phyloP scores from a whole-genome alignment of 768 basidiomycete species.

The Mycena venus region DNA sequence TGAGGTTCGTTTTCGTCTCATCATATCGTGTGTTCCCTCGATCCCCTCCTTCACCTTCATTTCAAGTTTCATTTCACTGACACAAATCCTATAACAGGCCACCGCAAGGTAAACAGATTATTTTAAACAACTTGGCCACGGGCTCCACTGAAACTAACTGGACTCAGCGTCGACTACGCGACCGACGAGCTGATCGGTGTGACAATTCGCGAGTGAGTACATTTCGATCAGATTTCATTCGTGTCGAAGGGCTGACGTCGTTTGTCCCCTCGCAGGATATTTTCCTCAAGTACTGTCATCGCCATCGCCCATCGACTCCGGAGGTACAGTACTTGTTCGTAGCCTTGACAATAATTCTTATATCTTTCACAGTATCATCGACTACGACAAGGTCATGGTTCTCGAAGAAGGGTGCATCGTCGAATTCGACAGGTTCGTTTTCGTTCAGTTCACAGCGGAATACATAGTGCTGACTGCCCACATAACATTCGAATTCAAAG shows the following conservation, averaged over 20 bases:
- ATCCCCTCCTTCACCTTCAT: background rate
- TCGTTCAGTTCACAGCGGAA: no score
- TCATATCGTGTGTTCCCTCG: background rate
- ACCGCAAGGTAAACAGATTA: slow-evolving; percentile 73
- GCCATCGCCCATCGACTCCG: slow-evolving; percentile 86
- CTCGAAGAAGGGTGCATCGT: slow-evolving; percentile 75
- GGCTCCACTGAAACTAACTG: background rate
- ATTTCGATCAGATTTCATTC: background rate
- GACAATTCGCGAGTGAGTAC: slow-evolving; percentile 80
- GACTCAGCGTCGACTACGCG: slow-evolving; percentile 17
- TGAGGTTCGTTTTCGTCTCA: slow-evolving; percentile 75
- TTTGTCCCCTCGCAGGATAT: slow-evolving; percentile 61
- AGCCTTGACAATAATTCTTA: no score
- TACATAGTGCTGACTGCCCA: no score
- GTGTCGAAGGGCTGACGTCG: no score
- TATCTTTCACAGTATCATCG: background rate
- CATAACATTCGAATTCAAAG: no score
- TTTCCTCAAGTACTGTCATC: slow-evolving; percentile 83
- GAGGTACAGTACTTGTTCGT: no score
- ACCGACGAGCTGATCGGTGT: slow-evolving; percentile 89
- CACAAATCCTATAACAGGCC: slow-evolving; percentile 61
- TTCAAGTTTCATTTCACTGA: slow-evolving; percentile 7
- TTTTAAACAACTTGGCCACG: background rate
- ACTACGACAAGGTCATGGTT: slow-evolving; percentile 62
- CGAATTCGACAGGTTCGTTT: slow-evolving; percentile 57